Percentiles rank a stretch among this genome's conserved stretches.
Evolutionary conservation across 306 rosid species (phyloP).

Genomic region (Cucurbita maxima): DNA sequence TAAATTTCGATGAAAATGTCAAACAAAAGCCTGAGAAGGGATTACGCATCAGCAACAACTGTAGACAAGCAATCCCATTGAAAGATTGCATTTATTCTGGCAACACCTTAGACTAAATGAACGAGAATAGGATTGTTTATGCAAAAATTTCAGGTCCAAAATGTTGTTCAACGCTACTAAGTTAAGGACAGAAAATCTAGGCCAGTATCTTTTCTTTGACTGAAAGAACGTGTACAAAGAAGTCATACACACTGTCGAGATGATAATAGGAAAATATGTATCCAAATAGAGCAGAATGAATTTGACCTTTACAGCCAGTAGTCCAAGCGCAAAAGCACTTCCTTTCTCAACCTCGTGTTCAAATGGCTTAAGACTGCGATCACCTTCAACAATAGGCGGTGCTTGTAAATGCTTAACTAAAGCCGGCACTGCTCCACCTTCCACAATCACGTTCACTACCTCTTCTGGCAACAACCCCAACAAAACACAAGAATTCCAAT

Average conservation of each 20-base stretch:
- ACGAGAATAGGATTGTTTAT: not conserved
- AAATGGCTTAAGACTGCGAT: conserved; percentile 38
- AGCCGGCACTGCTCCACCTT: conserved; percentile 88
- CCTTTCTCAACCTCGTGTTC: conserved; percentile 99
- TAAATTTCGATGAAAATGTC: not conserved
- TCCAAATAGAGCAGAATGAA: not conserved
- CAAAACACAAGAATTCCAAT: conserved; percentile 5
- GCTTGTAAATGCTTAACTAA: conserved; percentile 76
- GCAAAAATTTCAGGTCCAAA: not conserved
- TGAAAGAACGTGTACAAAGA: not conserved
- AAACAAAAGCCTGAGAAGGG: not conserved
- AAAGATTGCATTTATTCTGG: not conserved
- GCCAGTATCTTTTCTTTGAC: not conserved
- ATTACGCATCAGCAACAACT: not conserved
- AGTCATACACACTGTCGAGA: not conserved
- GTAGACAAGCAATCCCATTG: not conserved
- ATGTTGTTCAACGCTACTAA: not conserved
- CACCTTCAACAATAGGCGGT: conserved; percentile 41
- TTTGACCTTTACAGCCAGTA: conserved; percentile 87
- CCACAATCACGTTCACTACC: conserved; percentile 86
- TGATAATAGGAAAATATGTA: not conserved
- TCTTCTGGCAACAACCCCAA: conserved; percentile 44
- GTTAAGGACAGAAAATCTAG: not conserved
- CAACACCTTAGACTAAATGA: not conserved
- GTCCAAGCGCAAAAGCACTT: conserved; percentile 89